A percentile compares a stretch with the other conserved stretches of the same genome.
phyloP scores from a whole-genome alignment of 1,139 yeast genomes.

The Meyerozyma athensensis region DNA sequence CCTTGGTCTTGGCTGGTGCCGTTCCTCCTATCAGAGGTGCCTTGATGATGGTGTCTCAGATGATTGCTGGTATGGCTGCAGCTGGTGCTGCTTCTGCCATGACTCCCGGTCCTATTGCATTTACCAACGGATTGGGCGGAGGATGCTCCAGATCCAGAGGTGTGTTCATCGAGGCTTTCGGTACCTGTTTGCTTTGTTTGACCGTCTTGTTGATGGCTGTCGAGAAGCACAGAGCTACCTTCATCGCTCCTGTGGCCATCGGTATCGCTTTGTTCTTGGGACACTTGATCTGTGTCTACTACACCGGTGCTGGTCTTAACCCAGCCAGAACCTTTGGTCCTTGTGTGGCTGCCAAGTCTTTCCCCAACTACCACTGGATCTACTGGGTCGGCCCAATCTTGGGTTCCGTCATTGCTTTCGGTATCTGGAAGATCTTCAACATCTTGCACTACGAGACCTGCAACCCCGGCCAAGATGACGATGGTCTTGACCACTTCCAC shows the following conservation, averaged over 20 bases:
- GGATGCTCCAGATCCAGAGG: constrained; percentile 74
- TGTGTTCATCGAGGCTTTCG: constrained; percentile 78
- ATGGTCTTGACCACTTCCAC: not conserved
- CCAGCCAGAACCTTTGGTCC: constrained; percentile 93
- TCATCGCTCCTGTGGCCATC: constrained; percentile 78
- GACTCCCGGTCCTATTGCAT: constrained; percentile 78
- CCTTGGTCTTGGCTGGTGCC: constrained; percentile 67
- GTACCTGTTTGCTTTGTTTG: constrained; percentile 65
- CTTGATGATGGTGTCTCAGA: constrained; percentile 61
- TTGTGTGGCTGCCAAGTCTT: constrained; percentile 62
- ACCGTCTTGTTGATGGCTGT: constrained; percentile 83
- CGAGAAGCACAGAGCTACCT: constrained; percentile 73
- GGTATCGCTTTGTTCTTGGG: constrained; percentile 81
- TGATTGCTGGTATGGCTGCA: constrained; percentile 87
- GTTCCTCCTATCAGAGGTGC: constrained; percentile 69
- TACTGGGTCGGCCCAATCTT: constrained; percentile 86
- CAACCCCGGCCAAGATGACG: constrained; percentile 64
- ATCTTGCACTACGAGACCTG: constrained; percentile 64
- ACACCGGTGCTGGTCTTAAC: constrained; percentile 89
- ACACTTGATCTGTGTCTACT: constrained; percentile 76
- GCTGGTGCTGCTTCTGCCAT: constrained; percentile 86
- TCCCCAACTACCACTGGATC: constrained; percentile 87
- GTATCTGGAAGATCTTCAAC: constrained; percentile 65
- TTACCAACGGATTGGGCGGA: constrained; percentile 69
- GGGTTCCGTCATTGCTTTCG: constrained; percentile 65